phyloP scores from a whole-genome alignment of 805 yeast species.

The Candida taoyuanica region DNA sequence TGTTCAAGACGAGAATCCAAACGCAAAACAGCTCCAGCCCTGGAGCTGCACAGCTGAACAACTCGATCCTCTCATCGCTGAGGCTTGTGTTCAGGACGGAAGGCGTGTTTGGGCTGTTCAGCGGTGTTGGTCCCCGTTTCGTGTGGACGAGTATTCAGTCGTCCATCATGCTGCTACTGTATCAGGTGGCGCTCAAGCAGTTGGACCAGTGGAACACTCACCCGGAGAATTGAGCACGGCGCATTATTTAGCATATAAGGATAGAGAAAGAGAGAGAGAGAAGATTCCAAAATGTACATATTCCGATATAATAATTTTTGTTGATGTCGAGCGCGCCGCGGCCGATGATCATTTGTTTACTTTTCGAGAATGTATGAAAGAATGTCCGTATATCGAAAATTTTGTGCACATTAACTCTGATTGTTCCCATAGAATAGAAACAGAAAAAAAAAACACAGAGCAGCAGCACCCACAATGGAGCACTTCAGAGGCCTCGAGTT shows the following conservation, averaged over 20 bases:
- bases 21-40: constrained; percentile 52
- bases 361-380: constrained; percentile 1
- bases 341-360: too few species aligned
- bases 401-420: neutral
- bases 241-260: neutral
- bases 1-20: constrained; percentile 87
- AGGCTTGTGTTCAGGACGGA: constrained; percentile 59
- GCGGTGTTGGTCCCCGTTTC: constrained; percentile 95
- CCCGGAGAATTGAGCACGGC: neutral
- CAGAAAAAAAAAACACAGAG: constrained; percentile 2
- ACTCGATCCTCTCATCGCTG: constrained; percentile 51
- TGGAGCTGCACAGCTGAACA: constrained; percentile 24
- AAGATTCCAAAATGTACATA: constrained; percentile 2
- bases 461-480: constrained; percentile 3
- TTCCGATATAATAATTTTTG: neutral
- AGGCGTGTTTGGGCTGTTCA: constrained; percentile 75
- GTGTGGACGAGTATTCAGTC: constrained; percentile 97
- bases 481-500: constrained; percentile 15
- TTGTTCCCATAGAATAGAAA: neutral
- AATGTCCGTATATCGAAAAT: neutral
- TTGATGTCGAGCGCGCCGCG: too few species aligned
- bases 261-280: neutral
- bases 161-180: constrained; percentile 85
- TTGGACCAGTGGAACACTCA: constrained; percentile 16
- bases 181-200: constrained; percentile 67